These are phyloP conservation scores for Leccinum longicurvipes DNA, from an alignment of 768 basidiomycete genomes.

Conservation along the genomic window DNA sequence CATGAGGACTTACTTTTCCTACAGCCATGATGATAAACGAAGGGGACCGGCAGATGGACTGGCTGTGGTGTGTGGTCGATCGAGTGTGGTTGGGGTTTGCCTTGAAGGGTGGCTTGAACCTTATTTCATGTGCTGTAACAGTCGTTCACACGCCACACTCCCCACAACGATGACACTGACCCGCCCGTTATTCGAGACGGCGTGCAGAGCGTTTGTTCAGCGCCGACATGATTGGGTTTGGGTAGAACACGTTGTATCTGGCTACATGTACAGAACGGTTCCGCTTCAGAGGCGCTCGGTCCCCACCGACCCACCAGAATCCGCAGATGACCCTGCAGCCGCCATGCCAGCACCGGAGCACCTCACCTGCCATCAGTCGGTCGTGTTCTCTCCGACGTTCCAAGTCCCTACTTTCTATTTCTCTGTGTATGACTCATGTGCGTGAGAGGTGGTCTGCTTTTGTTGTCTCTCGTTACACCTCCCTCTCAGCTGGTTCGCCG, in stretches of 20 bases:
- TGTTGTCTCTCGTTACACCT: slow-evolving; percentile 14
- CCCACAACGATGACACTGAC: slow-evolving; percentile 36
- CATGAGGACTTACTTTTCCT: slow-evolving; percentile 63
- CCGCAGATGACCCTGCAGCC: slow-evolving; percentile 39
- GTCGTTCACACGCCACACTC: slow-evolving; percentile 41
- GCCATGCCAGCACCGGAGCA: slow-evolving; percentile 27
- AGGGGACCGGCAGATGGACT: slow-evolving; percentile 44
- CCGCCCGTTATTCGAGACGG: slow-evolving; percentile 56
- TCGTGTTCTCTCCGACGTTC: slow-evolving; percentile 77
- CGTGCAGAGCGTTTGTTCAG: slow-evolving; percentile 51
- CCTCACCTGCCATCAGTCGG: slow-evolving; percentile 56
- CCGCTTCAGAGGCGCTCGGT: slow-evolving; percentile 16
- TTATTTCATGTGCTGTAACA: slow-evolving; percentile 43
- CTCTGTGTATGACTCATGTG: slow-evolving; percentile 62
- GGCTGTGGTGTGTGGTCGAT: slow-evolving; percentile 37
- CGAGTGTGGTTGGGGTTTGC: slow-evolving; percentile 9
- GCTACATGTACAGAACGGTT: slow-evolving; percentile 45
- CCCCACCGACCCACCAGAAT: slow-evolving; percentile 16
- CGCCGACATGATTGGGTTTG: slow-evolving; percentile 52
- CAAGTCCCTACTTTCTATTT: slow-evolving; percentile 86
- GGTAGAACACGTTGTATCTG: slow-evolving; percentile 56
- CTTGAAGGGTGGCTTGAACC: slow-evolving; percentile 55
- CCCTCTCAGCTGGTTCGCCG: slow-evolving; percentile 57
- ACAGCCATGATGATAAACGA: slow-evolving; percentile 69
- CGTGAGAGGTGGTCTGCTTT: slow-evolving; percentile 33